Percentiles rank a stretch among this genome's conserved stretches.
phyloP scores from a whole-genome alignment of 208 protist genomes.

The Trypanosoma cruzi region DNA sequence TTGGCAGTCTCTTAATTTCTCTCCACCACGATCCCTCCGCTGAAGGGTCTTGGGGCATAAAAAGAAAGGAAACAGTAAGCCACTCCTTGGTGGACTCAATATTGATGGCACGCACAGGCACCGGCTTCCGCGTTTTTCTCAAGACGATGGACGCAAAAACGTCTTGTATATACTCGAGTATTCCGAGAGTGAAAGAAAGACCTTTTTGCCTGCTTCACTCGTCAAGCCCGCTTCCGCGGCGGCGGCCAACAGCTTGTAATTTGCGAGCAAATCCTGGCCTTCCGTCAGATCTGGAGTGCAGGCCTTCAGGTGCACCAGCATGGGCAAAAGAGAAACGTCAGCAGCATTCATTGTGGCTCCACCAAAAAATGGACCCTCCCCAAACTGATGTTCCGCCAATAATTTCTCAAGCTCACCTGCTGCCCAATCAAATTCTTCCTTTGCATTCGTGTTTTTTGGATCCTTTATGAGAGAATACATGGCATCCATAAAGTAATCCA shows the following conservation, averaged over 20 bases:
- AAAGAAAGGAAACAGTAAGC: not conserved
- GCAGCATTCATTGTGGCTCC: conserved; percentile 52
- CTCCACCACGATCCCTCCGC: not conserved
- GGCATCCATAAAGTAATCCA: conserved; percentile 34
- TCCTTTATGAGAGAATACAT: conserved; percentile 25
- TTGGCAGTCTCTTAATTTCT: not conserved
- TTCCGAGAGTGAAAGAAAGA: conserved; percentile 36
- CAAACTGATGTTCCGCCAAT: conserved; percentile 45
- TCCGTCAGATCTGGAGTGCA: conserved; percentile 40
- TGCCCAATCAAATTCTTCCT: conserved; percentile 51
- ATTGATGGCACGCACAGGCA: not conserved
- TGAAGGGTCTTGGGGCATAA: not conserved
- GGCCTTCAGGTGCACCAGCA: conserved; percentile 54
- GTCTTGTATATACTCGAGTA: conserved; percentile 37
- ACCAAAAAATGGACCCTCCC: conserved; percentile 69
- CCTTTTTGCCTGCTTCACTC: conserved; percentile 34
- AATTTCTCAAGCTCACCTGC: conserved; percentile 53
- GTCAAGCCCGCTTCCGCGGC: conserved; percentile 46
- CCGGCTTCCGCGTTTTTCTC: not conserved
- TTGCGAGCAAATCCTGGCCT: conserved; percentile 51
- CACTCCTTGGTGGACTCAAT: not conserved
- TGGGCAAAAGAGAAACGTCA: conserved; percentile 63
- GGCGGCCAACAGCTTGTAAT: conserved; percentile 46
- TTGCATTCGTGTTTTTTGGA: conserved; percentile 30
- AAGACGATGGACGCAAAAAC: conserved; percentile 10